phyloP scores from a whole-genome alignment of 495 filamentous ascomycete genomes.

The Pyrenula aspistea region DNA sequence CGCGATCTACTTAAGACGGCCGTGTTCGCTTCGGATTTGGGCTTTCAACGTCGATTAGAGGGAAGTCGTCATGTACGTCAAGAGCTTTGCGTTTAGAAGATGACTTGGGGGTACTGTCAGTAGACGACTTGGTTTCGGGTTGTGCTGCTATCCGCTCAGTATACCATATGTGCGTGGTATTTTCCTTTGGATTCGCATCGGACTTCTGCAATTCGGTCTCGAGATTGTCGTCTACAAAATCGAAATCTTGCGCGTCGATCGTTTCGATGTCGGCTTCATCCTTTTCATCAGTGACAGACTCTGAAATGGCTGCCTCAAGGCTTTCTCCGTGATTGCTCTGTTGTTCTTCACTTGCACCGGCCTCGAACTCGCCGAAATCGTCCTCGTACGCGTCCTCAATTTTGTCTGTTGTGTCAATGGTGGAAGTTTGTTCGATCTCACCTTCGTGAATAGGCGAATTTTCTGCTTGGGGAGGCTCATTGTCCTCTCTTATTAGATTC shows the following conservation, averaged over 20 bases:
- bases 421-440: neutral
- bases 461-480: no score
- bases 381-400: constrained; percentile 17
- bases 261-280: neutral
- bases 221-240: neutral
- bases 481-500: no score
- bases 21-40: neutral
- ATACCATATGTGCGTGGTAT: neutral
- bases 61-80: neutral
- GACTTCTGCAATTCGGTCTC: neutral
- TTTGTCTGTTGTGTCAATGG: neutral
- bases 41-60: neutral
- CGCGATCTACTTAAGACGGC: neutral
- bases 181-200: neutral
- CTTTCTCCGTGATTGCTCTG: constrained; percentile 1
- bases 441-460: no score
- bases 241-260: neutral
- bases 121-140: neutral
- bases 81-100: neutral
- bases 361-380: constrained; percentile 1
- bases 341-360: constrained; percentile 1
- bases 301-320: no score
- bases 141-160: neutral
- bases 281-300: neutral
- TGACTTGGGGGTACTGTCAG: neutral